These are phyloP conservation scores for Eragrostis tef DNA, from an alignment of 202 grass and related monocot species.

Conservation along the genomic window DNA sequence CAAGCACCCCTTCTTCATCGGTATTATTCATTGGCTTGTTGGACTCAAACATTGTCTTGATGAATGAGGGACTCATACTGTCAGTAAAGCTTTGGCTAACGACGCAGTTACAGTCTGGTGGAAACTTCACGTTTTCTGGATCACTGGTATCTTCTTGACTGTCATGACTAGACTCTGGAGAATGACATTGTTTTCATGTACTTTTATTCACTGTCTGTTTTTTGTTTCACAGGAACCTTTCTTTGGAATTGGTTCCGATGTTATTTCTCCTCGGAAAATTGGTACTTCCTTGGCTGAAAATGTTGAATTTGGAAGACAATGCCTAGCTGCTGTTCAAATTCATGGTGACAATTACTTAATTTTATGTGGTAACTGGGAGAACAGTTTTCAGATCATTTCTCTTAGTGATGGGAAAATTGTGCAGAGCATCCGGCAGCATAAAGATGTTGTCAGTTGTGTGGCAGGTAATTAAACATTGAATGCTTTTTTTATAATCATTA, in stretches of 20 bases:
- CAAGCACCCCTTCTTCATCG: slow-evolving; percentile 57
- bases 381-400: slow-evolving; percentile 97
- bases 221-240: slow-evolving; percentile 77
- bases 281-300: slow-evolving; percentile 84
- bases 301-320: slow-evolving; percentile 89
- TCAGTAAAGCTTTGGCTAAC: slow-evolving; percentile 90
- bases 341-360: slow-evolving; percentile 90
- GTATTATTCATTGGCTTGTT: slow-evolving; percentile 81
- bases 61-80: slow-evolving; percentile 75
- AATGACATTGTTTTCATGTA: slow-evolving; percentile 19
- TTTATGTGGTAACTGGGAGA: slow-evolving; percentile 97
- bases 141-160: slow-evolving; percentile 68
- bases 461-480: slow-evolving; percentile 67
- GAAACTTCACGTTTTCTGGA: slow-evolving; percentile 98
- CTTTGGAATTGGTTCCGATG: slow-evolving; percentile 95
- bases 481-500: too few species aligned
- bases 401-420: slow-evolving; percentile 90
- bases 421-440: slow-evolving; percentile 94
- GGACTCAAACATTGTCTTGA: slow-evolving; percentile 74
- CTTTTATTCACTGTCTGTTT: slow-evolving; percentile 41
- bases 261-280: slow-evolving; percentile 85
- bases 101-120: slow-evolving; percentile 85
- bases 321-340: slow-evolving; percentile 77
- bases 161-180: slow-evolving; percentile 9
- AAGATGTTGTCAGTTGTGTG: slow-evolving; percentile 97